Evolutionary conservation across 306 rosid genomes (phyloP).

Genomic region (Echinosophora koreensis): DNA sequence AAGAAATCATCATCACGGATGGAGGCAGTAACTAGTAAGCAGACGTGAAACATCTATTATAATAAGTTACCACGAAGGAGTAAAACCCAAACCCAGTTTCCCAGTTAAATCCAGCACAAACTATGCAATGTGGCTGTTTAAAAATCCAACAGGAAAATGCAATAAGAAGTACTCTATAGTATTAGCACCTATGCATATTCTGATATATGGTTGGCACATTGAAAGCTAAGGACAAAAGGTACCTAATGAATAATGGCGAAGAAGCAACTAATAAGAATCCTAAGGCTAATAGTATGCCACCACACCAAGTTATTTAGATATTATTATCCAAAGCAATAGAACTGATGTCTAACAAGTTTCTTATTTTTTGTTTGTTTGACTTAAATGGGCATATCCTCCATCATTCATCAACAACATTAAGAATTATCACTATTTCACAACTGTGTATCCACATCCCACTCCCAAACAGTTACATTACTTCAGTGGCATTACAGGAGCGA

Average conservation of each 20-base stretch:
- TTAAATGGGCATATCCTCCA: background rate
- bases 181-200: background rate
- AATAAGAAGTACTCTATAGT: background rate
- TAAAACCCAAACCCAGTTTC: constrained; percentile 9
- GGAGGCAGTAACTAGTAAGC: constrained; percentile 9
- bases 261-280: constrained; percentile 6
- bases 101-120: constrained; percentile 19
- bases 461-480: background rate
- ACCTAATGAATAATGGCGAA: constrained; percentile 23
- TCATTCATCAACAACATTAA: background rate
- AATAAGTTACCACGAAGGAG: constrained; percentile 4
- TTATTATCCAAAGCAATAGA: constrained; percentile 10
- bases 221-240: constrained; percentile 11
- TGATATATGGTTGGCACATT: background rate
- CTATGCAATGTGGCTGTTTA: background rate
- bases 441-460: background rate
- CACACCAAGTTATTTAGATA: constrained; percentile 11
- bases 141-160: background rate
- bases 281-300: background rate
- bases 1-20: constrained; percentile 20
- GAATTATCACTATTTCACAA: background rate
- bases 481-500: background rate
- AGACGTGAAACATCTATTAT: constrained; percentile 15
- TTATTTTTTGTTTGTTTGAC: too few species aligned
- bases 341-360: background rate